Conservation (phyloP, 177 flowering plant species). For the Vitis hybrid region DNA sequence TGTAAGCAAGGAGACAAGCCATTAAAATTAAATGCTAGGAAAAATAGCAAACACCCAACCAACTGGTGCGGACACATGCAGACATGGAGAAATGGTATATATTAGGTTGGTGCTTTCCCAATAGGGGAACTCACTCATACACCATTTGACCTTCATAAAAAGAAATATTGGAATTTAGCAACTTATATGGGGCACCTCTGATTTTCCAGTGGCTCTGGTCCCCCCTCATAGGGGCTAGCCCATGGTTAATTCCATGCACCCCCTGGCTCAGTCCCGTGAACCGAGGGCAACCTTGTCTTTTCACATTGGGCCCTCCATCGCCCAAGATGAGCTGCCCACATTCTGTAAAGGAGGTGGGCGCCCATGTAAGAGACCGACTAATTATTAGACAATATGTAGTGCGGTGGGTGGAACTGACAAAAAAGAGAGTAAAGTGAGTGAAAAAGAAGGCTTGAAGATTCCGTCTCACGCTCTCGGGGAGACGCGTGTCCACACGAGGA, state of each 20-base stretch:
- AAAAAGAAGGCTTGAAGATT: constrained; percentile 6
- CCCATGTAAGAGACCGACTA: neutral
- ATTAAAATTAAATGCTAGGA: neutral
- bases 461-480: constrained; percentile 4
- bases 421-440: constrained; percentile 15
- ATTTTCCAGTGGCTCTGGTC: too few relatives aligned
- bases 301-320: neutral
- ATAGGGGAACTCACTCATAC: neutral
- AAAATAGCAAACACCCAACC: neutral
- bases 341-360: constrained; percentile 1
- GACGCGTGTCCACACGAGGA: neutral
- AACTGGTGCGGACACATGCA: neutral
- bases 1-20: too few relatives aligned
- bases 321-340: neutral
- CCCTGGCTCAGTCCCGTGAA: too few relatives aligned
- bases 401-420: constrained; percentile 34
- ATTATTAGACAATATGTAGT: constrained; percentile 22
- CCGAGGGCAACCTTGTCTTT: too few relatives aligned
- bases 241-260: too few relatives aligned
- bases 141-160: constrained; percentile 6
- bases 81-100: neutral
- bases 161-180: neutral
- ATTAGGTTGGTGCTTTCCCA: constrained; percentile 16
- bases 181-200: constrained; percentile 1
- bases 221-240: too few relatives aligned